Evolutionary conservation across 192 early-diverging fungal genomes (phyloP).

Genomic region (Coemansia nantahalensis): DNA sequence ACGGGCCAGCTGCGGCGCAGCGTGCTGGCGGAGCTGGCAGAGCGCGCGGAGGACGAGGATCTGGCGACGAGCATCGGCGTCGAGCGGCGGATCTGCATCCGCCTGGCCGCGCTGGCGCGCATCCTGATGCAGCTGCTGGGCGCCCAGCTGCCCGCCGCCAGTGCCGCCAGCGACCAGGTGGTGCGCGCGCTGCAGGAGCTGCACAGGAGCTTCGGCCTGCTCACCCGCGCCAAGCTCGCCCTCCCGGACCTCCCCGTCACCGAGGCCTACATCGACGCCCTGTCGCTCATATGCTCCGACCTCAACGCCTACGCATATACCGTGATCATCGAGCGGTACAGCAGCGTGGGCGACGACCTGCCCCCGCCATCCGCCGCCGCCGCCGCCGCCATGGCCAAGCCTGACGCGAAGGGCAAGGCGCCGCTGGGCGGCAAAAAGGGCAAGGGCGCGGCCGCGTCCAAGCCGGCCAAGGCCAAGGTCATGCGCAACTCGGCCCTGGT

Average conservation of each 20-base stretch:
- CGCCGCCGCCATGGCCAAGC: conserved; percentile 1
- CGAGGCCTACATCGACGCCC: conserved; percentile 24
- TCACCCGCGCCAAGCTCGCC: conserved; percentile 28
- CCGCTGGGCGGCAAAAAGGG: conserved; percentile 1
- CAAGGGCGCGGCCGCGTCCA: neutral
- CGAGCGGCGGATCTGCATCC: conserved; percentile 36
- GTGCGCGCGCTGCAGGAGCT: conserved; percentile 30
- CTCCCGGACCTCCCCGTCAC: conserved; percentile 24
- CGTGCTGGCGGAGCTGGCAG: conserved; percentile 7
- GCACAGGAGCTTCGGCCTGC: conserved; percentile 15
- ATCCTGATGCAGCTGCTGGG: conserved; percentile 23
- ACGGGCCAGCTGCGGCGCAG: conserved; percentile 17
- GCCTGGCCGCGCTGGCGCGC: conserved; percentile 15
- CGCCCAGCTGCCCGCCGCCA: conserved; percentile 4
- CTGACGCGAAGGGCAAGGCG: conserved; percentile 6
- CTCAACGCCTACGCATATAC: conserved; percentile 27
- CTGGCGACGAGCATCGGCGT: conserved; percentile 13
- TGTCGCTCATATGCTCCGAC: conserved; percentile 25
- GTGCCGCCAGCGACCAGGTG: conserved; percentile 17
- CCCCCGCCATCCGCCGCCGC: neutral
- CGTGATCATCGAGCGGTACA: conserved; percentile 26
- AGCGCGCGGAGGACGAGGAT: conserved; percentile 12
- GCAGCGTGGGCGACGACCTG: neutral
- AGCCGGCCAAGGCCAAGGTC: conserved; percentile 36
- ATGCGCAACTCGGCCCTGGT: conserved; percentile 71